Conservation (phyloP, 2,329 filamentous ascomycete genomes). For the Aspergillus ochraceus region DNA sequence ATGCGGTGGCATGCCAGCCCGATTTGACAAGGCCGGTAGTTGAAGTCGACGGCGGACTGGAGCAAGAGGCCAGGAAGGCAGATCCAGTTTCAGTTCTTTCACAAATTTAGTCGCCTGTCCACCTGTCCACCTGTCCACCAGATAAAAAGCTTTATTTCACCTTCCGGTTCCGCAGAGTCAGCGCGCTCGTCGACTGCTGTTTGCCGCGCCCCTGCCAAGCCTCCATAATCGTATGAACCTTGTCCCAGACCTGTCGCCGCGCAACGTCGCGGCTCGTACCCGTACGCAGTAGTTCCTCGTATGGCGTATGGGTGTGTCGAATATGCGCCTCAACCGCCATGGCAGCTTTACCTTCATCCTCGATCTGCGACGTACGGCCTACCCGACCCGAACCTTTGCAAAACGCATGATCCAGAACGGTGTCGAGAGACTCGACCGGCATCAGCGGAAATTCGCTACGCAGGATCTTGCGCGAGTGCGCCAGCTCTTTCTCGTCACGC, state of each 20-base stretch:
- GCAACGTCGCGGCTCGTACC: slow-evolving; percentile 29
- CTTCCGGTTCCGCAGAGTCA: slow-evolving; percentile 14
- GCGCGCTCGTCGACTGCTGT: slow-evolving; percentile 1
- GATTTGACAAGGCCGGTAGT: too few relatives aligned
- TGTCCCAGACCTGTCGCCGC: slow-evolving; percentile 31
- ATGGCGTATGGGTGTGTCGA: slow-evolving; percentile 42
- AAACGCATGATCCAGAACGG: slow-evolving; percentile 41
- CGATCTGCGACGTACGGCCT: slow-evolving; percentile 33
- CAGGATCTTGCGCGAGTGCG: slow-evolving; percentile 29
- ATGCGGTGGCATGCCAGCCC: not conserved
- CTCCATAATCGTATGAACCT: slow-evolving; percentile 28
- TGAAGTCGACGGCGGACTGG: too few relatives aligned
- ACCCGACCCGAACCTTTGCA: slow-evolving; percentile 43
- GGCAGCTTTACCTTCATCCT: slow-evolving; percentile 35
- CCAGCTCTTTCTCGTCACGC: slow-evolving; percentile 34
- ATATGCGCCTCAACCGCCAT: slow-evolving; percentile 47
- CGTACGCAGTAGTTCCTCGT: slow-evolving; percentile 34
- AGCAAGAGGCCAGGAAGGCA: too few relatives aligned
- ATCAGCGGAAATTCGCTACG: slow-evolving; percentile 39
- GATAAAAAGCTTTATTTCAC: not conserved
- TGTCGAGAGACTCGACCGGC: slow-evolving; percentile 31
- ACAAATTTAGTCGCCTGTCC: not conserved
- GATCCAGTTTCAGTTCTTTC: too few relatives aligned
- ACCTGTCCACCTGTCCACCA: not conserved
- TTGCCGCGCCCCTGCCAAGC: slow-evolving; percentile 30